A percentile compares a stretch with the other conserved stretches of the same genome.
Evolutionary conservation across 164 flowering plant genomes (phyloP).

Genomic region (Malania oleifera): DNA sequence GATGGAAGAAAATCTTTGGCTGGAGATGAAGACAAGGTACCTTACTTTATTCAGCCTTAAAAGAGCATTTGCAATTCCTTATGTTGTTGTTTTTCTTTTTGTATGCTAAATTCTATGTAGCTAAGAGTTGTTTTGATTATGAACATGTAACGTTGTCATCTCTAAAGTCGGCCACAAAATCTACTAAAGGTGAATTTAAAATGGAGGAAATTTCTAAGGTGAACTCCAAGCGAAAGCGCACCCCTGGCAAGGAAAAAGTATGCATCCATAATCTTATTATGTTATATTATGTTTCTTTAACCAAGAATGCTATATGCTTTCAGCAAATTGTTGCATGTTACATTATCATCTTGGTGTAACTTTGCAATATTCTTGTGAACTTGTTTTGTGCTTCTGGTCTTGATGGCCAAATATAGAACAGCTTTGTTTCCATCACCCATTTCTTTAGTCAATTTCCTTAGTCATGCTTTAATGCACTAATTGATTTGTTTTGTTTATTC

Average conservation of each 20-base stretch:
- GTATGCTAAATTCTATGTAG: background rate
- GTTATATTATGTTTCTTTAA: too few species aligned
- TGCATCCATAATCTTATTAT: background rate
- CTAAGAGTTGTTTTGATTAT: too few species aligned
- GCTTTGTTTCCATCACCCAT: too few species aligned
- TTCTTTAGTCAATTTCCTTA: too few species aligned
- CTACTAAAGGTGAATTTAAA: conserved; percentile 25
- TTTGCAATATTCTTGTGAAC: too few species aligned
- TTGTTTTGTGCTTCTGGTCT: too few species aligned
- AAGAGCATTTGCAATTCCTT: background rate
- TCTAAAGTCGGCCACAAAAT: conserved; percentile 36
- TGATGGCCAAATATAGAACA: too few species aligned
- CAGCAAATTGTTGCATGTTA: too few species aligned
- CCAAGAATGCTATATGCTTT: too few species aligned
- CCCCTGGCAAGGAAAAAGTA: conserved; percentile 42
- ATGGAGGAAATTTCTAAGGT: conserved; percentile 39
- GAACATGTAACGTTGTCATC: conserved; percentile 32
- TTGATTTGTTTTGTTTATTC: too few species aligned
- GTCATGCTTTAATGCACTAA: too few species aligned
- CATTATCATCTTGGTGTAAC: too few species aligned
- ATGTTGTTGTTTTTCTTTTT: background rate
- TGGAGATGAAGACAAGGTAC: conserved; percentile 24
- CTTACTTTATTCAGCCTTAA: background rate
- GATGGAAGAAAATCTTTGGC: conserved; percentile 16
- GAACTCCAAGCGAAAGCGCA: conserved; percentile 45